phyloP scores from a whole-genome alignment of 179 eudicot species.

The Patellifolia procumbens region DNA sequence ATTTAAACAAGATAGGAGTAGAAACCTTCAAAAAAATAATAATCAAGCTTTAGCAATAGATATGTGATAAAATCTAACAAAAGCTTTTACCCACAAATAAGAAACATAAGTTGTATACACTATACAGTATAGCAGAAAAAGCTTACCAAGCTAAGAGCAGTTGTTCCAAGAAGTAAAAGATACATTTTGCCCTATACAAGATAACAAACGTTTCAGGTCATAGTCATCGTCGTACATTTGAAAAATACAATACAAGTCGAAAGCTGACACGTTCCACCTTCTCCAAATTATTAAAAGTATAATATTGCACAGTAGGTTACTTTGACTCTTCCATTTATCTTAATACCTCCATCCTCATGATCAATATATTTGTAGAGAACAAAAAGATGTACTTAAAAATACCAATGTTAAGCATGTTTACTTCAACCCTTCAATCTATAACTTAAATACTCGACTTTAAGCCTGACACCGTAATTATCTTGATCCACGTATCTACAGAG shows the following conservation, averaged over 20 bases:
- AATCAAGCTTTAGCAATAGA: constrained; percentile 6
- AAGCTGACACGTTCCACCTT: not conserved
- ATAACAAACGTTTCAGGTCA: constrained; percentile 11
- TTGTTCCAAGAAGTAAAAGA: constrained; percentile 92
- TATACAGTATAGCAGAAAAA: not conserved
- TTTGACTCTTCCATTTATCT: no score
- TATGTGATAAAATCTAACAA: constrained; percentile 1
- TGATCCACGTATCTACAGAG: no score
- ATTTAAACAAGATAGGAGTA: constrained; percentile 85
- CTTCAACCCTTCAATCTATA: no score
- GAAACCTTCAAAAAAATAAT: constrained; percentile 63
- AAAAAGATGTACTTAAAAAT: no score
- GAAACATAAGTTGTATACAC: not conserved
- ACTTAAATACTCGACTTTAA: no score
- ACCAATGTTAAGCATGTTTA: no score
- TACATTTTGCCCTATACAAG: constrained; percentile 81
- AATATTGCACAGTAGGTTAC: not conserved
- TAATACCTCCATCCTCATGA: no score
- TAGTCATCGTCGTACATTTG: not conserved
- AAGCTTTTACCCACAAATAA: not conserved
- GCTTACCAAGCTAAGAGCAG: constrained; percentile 92
- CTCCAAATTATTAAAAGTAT: not conserved
- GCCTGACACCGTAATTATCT: no score
- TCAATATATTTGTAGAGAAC: no score
- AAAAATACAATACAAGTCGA: not conserved